Base-by-base conservation (phyloP, 139 green algal genomes). In the Chlorella sorokiniana region DNA sequence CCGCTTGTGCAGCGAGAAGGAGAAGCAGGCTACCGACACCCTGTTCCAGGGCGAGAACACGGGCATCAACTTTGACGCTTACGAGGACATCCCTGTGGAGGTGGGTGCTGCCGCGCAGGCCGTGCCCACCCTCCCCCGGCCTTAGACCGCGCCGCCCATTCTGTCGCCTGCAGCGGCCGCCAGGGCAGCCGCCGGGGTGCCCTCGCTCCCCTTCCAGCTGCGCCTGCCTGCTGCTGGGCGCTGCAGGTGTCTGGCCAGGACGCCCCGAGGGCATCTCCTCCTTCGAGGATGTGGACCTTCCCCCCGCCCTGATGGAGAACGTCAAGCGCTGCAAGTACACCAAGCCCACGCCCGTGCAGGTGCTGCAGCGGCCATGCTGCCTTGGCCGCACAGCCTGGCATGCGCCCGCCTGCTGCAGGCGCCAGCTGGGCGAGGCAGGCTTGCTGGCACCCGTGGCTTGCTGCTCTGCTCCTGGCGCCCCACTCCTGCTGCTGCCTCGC, bases 81-180 rank as follows among this genome's bases (percentile, higher is more conserved):
- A 99, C 76, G 96, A 99, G 78, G 96, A 99, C 91, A 99, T 99
- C 83, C 96, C 96, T 6, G 96, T 99, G 54, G 96, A 95, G 81
- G 81, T 81, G 71, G 10, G 69, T 25, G 27, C 6, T 33, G 37
- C 35, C 64, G 10, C 10, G 33, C 31, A n/a, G n/a, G 4, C 61
- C n/a, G n/a, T n/a, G n/a, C n/a, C n/a, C n/a, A n/a, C n/a, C n/a
- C n/a, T n/a, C 16, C 48, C 48, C 16, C 48, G 11, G 48, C 61
- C 4, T 16, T 68, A 16, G 16, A 6, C 3, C 22, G 29, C 61
- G n/a, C 61, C 64, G 27, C 31, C 64, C 64, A 48, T 3, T 45
- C 31, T 42, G 10, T 68, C 22, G 22, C 20, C 54, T 64, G 54
- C 20, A 33, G 54, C 54, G 11, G 14, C 54, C 54, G 20, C 14